Conservation (phyloP, 768 basidiomycete genomes). For the Chalciporus piperatus region DNA sequence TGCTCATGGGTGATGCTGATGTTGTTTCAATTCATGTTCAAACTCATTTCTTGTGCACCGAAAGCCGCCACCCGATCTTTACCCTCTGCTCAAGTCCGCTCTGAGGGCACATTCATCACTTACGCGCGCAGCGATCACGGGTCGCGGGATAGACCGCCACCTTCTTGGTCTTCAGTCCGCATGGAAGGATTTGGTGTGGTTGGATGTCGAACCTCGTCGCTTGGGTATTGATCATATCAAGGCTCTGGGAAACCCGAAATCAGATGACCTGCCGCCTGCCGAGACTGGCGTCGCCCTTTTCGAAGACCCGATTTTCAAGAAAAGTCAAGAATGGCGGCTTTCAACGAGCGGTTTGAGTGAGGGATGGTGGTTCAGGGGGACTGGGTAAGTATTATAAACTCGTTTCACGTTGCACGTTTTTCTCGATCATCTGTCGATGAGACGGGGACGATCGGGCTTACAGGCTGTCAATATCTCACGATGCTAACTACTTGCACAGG, state of each 20-base stretch:
- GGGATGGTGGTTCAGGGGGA: conserved; percentile 83
- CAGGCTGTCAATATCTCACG: too few relatives aligned
- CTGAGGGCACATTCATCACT: conserved; percentile 66
- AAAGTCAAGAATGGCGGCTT: conserved; percentile 81
- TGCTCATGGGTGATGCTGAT: neutral
- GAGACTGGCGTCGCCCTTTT: conserved; percentile 46
- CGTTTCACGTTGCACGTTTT: neutral
- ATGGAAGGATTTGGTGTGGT: conserved; percentile 39
- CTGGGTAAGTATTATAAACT: conserved; percentile 51
- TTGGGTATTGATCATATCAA: neutral
- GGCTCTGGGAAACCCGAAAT: neutral
- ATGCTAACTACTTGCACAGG: conserved; percentile 31
- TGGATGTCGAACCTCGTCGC: conserved; percentile 13
- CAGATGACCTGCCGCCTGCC: neutral
- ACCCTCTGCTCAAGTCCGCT: conserved; percentile 61
- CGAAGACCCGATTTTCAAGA: conserved; percentile 71
- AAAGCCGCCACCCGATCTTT: conserved; percentile 28
- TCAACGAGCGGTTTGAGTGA: conserved; percentile 89
- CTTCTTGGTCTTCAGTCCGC: conserved; percentile 79
- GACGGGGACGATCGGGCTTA: neutral
- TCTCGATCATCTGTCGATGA: too few relatives aligned
- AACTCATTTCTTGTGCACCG: conserved; percentile 23
- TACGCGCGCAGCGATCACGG: conserved; percentile 75
- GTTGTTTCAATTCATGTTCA: neutral
- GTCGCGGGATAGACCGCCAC: conserved; percentile 87